Conservation (phyloP, 2,329 filamentous ascomycete genomes). For the Hypomyces perniciosus region DNA sequence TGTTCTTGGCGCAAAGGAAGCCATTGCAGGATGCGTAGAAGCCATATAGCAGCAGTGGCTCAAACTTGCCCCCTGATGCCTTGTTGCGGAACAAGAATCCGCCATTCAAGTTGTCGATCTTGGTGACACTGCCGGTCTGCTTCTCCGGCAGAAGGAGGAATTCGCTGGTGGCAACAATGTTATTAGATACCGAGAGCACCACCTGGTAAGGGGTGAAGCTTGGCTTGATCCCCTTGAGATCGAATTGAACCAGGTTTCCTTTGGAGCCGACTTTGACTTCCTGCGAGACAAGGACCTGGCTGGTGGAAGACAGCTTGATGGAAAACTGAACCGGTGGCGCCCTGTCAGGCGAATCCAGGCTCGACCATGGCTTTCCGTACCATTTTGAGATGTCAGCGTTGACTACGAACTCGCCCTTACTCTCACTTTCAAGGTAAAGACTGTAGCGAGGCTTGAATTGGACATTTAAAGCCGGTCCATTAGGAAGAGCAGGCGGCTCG, state of each 20-base stretch:
- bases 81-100: slow-evolving; percentile 35
- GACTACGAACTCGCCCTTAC: slow-evolving; percentile 37
- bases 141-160: slow-evolving; percentile 40
- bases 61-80: slow-evolving; percentile 29
- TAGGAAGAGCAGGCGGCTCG: slow-evolving; percentile 26
- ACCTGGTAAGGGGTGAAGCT: slow-evolving; percentile 34
- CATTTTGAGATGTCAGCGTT: slow-evolving; percentile 36
- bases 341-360: slow-evolving; percentile 16
- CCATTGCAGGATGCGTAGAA: slow-evolving; percentile 39
- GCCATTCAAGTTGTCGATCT: slow-evolving; percentile 40
- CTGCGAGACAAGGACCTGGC: slow-evolving; percentile 28
- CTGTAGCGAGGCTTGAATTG: slow-evolving; percentile 41
- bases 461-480: slow-evolving; percentile 33
- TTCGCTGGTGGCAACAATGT: slow-evolving; percentile 31
- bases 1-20: slow-evolving; percentile 34
- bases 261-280: slow-evolving; percentile 29
- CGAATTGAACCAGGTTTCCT: slow-evolving; percentile 32
- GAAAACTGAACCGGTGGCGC: slow-evolving; percentile 28
- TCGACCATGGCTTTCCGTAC: slow-evolving; percentile 32
- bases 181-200: slow-evolving; percentile 31
- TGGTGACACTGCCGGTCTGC: slow-evolving; percentile 36
- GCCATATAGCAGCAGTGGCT: slow-evolving; percentile 39
- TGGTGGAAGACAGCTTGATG: slow-evolving; percentile 28
- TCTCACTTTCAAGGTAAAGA: slow-evolving; percentile 39
- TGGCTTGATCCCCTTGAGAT: slow-evolving; percentile 30